Evolutionary conservation across 331 rosid species (phyloP).

Genomic region (Rhamnella rubrinervis): DNA sequence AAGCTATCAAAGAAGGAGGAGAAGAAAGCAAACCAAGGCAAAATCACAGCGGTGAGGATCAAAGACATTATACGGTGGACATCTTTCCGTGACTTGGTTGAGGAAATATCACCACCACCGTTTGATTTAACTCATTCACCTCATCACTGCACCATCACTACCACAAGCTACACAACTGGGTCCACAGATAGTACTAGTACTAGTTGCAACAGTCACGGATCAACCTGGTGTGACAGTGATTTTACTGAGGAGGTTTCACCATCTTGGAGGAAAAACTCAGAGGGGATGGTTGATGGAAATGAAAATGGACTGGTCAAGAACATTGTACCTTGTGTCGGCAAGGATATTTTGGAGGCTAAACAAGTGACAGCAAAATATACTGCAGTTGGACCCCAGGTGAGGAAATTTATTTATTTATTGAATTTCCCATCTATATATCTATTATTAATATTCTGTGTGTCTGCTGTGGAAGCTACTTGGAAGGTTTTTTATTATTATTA

Average conservation of each 20-base stretch:
- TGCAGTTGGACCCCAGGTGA: slow-evolving; percentile 42
- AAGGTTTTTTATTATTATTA: neutral
- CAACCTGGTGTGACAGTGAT: slow-evolving; percentile 85
- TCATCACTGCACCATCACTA: slow-evolving; percentile 24
- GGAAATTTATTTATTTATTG: slow-evolving; percentile 28
- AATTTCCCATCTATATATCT: slow-evolving; percentile 12
- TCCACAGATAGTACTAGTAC: slow-evolving; percentile 23
- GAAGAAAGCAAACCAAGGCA: slow-evolving; percentile 1
- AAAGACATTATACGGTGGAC: slow-evolving; percentile 85
- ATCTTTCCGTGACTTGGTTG: slow-evolving; percentile 54
- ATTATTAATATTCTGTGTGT: slow-evolving; percentile 18
- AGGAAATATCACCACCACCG: slow-evolving; percentile 35
- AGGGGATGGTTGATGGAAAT: slow-evolving; percentile 10
- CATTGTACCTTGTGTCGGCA: slow-evolving; percentile 52
- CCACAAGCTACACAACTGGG: slow-evolving; percentile 13
- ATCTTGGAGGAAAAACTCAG: slow-evolving; percentile 26
- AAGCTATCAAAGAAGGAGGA: slow-evolving; percentile 30
- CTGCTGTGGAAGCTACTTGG: slow-evolving; percentile 31
- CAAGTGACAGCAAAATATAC: slow-evolving; percentile 12
- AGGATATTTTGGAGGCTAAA: slow-evolving; percentile 27
- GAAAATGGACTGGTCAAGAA: slow-evolving; percentile 34
- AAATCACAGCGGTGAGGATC: slow-evolving; percentile 34
- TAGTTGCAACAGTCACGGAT: slow-evolving; percentile 37
- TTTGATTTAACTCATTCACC: slow-evolving; percentile 38
- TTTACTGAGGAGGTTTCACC: slow-evolving; percentile 42